These are phyloP conservation scores for Oldenlandia corymbosa DNA, from an alignment of 257 asterid genomes.

Conservation along the genomic window DNA sequence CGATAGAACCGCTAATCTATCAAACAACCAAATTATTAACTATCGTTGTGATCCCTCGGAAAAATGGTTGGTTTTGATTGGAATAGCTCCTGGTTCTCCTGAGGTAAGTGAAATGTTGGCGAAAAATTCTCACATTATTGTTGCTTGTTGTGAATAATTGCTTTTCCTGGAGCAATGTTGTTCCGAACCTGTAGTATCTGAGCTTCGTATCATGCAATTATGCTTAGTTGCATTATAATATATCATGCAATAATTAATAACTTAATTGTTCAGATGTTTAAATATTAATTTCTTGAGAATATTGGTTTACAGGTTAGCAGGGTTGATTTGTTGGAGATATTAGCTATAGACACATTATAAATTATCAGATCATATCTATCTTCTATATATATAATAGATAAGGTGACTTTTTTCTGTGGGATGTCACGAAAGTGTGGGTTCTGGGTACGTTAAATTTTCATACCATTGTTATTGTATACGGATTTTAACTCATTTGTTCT, in stretches of 20 bases:
- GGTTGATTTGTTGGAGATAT: too few relatives aligned
- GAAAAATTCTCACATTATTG: not conserved
- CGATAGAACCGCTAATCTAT: slow-evolving; percentile 88
- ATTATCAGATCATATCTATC: too few relatives aligned
- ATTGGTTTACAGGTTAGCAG: too few relatives aligned
- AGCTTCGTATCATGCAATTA: not conserved
- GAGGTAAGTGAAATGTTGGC: slow-evolving; percentile 52
- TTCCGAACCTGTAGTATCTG: not conserved
- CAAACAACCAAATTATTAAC: slow-evolving; percentile 90
- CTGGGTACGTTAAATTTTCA: not conserved
- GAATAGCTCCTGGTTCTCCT: slow-evolving; percentile 94
- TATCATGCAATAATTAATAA: too few relatives aligned
- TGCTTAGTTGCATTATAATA: not conserved
- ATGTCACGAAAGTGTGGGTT: too few relatives aligned
- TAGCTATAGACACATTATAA: too few relatives aligned
- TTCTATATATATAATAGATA: too few relatives aligned
- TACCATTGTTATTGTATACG: not conserved
- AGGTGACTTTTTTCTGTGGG: too few relatives aligned
- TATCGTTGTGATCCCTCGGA: slow-evolving; percentile 96
- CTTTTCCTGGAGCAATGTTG: not conserved
- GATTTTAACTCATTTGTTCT: not conserved
- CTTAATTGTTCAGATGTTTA: too few relatives aligned
- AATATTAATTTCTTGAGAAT: too few relatives aligned
- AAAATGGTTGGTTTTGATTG: slow-evolving; percentile 97
- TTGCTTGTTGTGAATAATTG: not conserved